Evolutionary conservation across 495 filamentous ascomycete genomes (phyloP), one percentile per base, ranked within the genome.

Genomic region (Daldinia decipiens): DNA sequence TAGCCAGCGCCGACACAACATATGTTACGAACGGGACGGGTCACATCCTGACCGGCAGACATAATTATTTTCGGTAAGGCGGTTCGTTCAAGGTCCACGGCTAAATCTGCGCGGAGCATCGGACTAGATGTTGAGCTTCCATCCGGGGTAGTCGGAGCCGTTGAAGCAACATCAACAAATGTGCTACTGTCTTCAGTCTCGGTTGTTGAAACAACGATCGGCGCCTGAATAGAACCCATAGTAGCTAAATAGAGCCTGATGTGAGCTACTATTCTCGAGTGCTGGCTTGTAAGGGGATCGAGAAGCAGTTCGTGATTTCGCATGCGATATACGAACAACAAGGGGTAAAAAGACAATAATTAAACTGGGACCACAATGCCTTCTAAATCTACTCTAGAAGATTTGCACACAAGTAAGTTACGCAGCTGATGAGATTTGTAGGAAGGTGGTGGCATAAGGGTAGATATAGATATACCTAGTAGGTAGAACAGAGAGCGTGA

Each of bases 1-100:
- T 89, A 89, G 62, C 88, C 88, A 65, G 88, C 88, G 34, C 88
- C 88, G 27, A 91, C 84, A 51, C 86, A 88, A 62, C 87, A 89
- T 51, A 91, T 82, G 50, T 85, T 91, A 59, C 81, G 81, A 31
- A 90, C 80, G 2, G 65, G 64, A 15, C 71, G 67, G 19, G 52
- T 13, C 13, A 32, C 32, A 17, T 70, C 65, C 12, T 27, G 8
- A 29, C 52, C 32, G 19, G 43, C 4, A 34, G 59, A 32, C 60
- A 59, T 67, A 13, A 43, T 24, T 39, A 63, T 36, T 26, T 51
- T 65, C 6, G 56, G 68, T 26, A 73, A 32, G 26, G 26, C 59
- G 52, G 47, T 52, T 39, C 53, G 59, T 26, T 61, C 57, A 29
- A 68, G 21, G 3, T 64, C 15, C 26, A 65, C 72, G 31, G 65